These are phyloP conservation scores for Puccinia novopanici DNA, from an alignment of 1,284 basidiomycete species.

Conservation along the genomic window DNA sequence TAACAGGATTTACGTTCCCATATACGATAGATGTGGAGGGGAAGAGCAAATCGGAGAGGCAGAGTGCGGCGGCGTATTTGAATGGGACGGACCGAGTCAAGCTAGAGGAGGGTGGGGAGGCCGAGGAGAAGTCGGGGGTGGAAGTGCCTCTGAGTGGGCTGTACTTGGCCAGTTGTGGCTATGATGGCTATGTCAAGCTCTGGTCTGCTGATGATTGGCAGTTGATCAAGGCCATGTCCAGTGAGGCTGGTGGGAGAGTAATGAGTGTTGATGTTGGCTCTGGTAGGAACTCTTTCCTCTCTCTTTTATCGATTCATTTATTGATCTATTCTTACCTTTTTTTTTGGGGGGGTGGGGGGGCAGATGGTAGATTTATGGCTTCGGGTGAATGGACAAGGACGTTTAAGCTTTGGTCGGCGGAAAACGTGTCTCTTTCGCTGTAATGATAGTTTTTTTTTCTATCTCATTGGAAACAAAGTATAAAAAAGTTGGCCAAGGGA, in stretches of 20 bases:
- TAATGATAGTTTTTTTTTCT: neutral
- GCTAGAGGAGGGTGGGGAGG: slow-evolving; percentile 49
- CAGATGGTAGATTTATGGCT: slow-evolving; percentile 79
- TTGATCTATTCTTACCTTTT: neutral
- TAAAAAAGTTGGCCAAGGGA: too few relatives aligned
- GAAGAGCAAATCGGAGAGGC: slow-evolving; percentile 45
- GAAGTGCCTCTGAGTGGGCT: slow-evolving; percentile 67
- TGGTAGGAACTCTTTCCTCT: slow-evolving; percentile 53
- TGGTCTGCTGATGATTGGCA: slow-evolving; percentile 99
- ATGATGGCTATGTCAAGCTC: slow-evolving; percentile 90
- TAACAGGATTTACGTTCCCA: slow-evolving; percentile 57
- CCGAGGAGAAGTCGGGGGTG: slow-evolving; percentile 44
- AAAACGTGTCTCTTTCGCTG: slow-evolving; percentile 55
- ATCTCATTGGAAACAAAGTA: too few relatives aligned
- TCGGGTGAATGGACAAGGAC: slow-evolving; percentile 89
- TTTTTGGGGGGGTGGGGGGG: slow-evolving; percentile 53
- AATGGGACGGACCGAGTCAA: slow-evolving; percentile 36
- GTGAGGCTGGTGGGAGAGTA: slow-evolving; percentile 86
- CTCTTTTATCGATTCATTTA: neutral
- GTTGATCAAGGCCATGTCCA: slow-evolving; percentile 78
- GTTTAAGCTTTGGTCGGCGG: slow-evolving; percentile 84
- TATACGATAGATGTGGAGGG: slow-evolving; percentile 59
- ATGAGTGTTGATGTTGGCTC: slow-evolving; percentile 89
- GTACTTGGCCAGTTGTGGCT: slow-evolving; percentile 89
- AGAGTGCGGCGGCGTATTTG: slow-evolving; percentile 41